A percentile compares a stretch with the other conserved stretches of the same genome.
Evolutionary conservation across 768 basidiomycete species (phyloP).

Genomic region (Tulasnella sp.): DNA sequence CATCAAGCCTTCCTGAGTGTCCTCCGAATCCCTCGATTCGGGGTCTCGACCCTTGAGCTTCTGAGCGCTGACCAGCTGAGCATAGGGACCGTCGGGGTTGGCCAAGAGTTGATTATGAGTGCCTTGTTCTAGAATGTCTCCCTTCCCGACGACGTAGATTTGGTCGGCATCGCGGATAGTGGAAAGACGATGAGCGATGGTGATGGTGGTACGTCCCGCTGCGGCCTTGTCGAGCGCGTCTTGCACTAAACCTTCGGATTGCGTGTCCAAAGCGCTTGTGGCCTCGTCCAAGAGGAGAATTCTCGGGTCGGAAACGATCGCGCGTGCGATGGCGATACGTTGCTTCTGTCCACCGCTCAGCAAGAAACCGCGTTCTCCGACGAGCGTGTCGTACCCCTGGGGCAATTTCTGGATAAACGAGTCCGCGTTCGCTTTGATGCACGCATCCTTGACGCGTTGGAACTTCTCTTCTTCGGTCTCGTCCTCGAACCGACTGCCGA

Average conservation of each 20-base stretch:
- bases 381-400: slow-evolving; percentile 51
- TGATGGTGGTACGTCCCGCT: slow-evolving; percentile 51
- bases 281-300: slow-evolving; percentile 90
- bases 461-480: slow-evolving; percentile 52
- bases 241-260: slow-evolving; percentile 82
- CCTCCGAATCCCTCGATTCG: slow-evolving; percentile 39
- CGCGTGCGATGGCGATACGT: slow-evolving; percentile 53
- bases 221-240: slow-evolving; percentile 73
- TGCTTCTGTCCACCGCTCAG: slow-evolving; percentile 52
- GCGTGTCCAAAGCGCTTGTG: slow-evolving; percentile 87
- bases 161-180: slow-evolving; percentile 49
- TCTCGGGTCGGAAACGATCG: slow-evolving; percentile 47
- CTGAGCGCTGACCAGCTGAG: slow-evolving; percentile 43
- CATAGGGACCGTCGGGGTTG: slow-evolving; percentile 41
- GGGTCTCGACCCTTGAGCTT: slow-evolving; percentile 43
- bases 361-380: slow-evolving; percentile 52
- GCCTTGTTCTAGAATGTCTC: slow-evolving; percentile 48
- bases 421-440: slow-evolving; percentile 52
- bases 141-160: slow-evolving; percentile 51
- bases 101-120: slow-evolving; percentile 45
- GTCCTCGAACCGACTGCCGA: slow-evolving; percentile 48
- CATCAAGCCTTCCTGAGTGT: slow-evolving; percentile 36
- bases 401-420: slow-evolving; percentile 51
- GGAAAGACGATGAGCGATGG: slow-evolving; percentile 47
- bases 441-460: slow-evolving; percentile 49